Conservation (phyloP, 2,329 filamentous ascomycete genomes). For the Aspergillus sp. region DNA sequence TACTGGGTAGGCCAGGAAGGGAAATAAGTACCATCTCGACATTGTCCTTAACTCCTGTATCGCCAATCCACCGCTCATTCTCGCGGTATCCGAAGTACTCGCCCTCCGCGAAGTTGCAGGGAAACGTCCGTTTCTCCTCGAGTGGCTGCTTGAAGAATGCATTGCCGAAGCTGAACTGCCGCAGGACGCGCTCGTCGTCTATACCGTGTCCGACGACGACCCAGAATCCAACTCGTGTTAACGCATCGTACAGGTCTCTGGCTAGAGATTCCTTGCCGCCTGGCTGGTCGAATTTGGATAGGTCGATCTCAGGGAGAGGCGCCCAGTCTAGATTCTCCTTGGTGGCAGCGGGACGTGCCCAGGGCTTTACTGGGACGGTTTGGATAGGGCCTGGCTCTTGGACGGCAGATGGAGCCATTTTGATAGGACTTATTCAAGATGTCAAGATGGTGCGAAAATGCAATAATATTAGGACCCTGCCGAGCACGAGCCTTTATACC, state of each 20-base stretch:
- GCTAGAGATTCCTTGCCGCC: constrained; percentile 56
- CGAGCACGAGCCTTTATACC: background rate
- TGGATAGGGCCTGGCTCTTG: constrained; percentile 13
- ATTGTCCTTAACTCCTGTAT: constrained; percentile 32
- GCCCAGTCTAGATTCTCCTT: constrained; percentile 45
- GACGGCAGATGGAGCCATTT: constrained; percentile 24
- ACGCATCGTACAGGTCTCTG: constrained; percentile 55
- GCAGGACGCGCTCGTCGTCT: constrained; percentile 24
- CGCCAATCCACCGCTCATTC: constrained; percentile 35
- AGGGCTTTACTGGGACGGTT: constrained; percentile 22
- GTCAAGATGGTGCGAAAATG: no score
- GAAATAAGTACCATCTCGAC: constrained; percentile 29
- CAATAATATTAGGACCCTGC: background rate
- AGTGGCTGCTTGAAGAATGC: constrained; percentile 33
- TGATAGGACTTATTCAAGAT: background rate
- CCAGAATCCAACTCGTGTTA: constrained; percentile 36
- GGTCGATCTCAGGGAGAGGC: constrained; percentile 56
- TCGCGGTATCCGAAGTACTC: constrained; percentile 36
- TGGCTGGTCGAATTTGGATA: constrained; percentile 54
- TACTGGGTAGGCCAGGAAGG: background rate
- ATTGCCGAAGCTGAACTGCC: constrained; percentile 30
- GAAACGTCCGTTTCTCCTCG: constrained; percentile 11
- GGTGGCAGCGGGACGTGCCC: constrained; percentile 27
- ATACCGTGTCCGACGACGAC: constrained; percentile 24
- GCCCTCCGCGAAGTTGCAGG: constrained; percentile 31